Percentiles rank a stretch among this genome's conserved stretches.
Evolutionary conservation across 2,329 filamentous ascomycete species (phyloP).

Genomic region (Trematosphaeria pertusa): DNA sequence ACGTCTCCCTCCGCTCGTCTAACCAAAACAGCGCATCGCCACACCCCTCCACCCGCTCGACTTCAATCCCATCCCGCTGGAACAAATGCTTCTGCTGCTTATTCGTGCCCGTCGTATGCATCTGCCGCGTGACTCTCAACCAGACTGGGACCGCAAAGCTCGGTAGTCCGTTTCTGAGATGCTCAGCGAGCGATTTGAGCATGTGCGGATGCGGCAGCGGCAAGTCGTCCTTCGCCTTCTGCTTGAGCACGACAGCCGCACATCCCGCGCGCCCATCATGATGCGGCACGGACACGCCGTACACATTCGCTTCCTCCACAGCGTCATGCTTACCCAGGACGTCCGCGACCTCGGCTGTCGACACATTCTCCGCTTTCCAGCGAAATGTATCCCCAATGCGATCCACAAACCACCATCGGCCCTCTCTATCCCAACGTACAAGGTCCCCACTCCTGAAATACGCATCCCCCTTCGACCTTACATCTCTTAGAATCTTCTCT

Average conservation of each 20-base stretch:
- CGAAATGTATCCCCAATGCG: constrained; percentile 50
- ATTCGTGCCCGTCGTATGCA: constrained; percentile 56
- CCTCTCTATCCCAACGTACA: constrained; percentile 39
- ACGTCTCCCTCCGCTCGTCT: constrained; percentile 25
- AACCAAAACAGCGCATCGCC: constrained; percentile 54
- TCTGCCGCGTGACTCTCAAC: constrained; percentile 46
- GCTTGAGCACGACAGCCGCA: constrained; percentile 48
- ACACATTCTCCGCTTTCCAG: constrained; percentile 56
- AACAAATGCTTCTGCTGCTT: constrained; percentile 55
- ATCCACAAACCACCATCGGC: constrained; percentile 48
- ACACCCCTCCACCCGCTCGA: constrained; percentile 40
- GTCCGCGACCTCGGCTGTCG: constrained; percentile 53
- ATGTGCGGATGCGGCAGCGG: constrained; percentile 21
- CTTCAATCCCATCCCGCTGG: constrained; percentile 52
- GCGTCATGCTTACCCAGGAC: constrained; percentile 47
- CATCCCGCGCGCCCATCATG: constrained; percentile 55
- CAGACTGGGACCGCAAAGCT: constrained; percentile 55
- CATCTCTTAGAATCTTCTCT: constrained; percentile 43
- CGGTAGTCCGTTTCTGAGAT: constrained; percentile 48
- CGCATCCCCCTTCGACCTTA: constrained; percentile 44
- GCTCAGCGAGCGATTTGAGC: constrained; percentile 38
- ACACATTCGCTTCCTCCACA: constrained; percentile 53
- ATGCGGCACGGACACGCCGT: constrained; percentile 53
- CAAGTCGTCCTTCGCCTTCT: constrained; percentile 10
- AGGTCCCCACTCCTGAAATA: constrained; percentile 49